Conservation (phyloP, 768 basidiomycete species). For the Xerocomellus intermedius region DNA sequence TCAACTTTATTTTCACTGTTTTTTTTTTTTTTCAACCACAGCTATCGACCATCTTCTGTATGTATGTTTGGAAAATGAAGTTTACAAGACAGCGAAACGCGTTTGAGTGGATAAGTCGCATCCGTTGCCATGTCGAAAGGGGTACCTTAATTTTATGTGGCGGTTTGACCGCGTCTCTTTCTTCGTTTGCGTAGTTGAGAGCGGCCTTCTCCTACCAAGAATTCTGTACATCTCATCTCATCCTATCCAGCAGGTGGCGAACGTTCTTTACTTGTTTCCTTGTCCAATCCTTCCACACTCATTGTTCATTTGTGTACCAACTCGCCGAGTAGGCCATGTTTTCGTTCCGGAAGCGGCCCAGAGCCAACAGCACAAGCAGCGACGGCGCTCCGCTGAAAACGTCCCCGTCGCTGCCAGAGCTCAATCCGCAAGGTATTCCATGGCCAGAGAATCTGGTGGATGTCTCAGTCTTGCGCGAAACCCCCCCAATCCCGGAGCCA, state of each 20-base stretch:
- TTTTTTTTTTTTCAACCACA: constrained; percentile 16
- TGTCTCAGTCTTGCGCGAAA: constrained; percentile 58
- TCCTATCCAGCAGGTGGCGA: constrained; percentile 14
- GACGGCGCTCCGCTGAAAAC: constrained; percentile 50
- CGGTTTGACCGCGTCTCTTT: constrained; percentile 6
- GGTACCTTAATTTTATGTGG: constrained; percentile 20
- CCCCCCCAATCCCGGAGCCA: constrained; percentile 32
- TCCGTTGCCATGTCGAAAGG: constrained; percentile 29
- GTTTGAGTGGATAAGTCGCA: neutral
- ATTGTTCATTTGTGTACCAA: constrained; percentile 24
- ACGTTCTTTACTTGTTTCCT: constrained; percentile 27
- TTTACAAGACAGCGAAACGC: constrained; percentile 8
- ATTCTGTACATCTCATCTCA: constrained; percentile 14
- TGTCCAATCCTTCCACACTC: constrained; percentile 25
- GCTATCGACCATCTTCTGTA: constrained; percentile 31
- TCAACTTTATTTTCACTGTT: constrained; percentile 9
- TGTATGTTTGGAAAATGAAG: constrained; percentile 31
- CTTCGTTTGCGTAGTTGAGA: constrained; percentile 9
- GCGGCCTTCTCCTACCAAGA: constrained; percentile 19
- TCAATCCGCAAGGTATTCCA: constrained; percentile 70
- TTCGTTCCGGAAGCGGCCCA: constrained; percentile 64
- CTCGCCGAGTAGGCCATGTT: constrained; percentile 51
- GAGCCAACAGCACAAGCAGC: constrained; percentile 44
- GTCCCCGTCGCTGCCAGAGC: constrained; percentile 80
- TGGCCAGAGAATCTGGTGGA: constrained; percentile 87